Percentiles rank a stretch among this genome's conserved stretches.
Evolutionary conservation across 345 rosid species (phyloP).

Genomic region (Lepidium didymum): DNA sequence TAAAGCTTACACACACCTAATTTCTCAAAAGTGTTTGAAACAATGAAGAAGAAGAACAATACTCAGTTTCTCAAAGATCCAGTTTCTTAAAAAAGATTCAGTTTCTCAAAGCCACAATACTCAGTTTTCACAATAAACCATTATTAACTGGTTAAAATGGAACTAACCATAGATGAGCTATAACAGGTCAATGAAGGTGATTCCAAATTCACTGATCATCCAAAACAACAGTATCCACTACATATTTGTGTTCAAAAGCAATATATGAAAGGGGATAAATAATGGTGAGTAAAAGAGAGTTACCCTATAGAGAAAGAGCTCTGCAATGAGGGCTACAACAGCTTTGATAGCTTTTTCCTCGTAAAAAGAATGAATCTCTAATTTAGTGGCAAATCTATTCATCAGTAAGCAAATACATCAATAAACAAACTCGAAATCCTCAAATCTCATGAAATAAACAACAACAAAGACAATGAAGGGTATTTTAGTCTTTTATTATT

Average conservation of each 20-base stretch:
- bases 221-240: neutral
- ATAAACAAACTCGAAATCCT: no score
- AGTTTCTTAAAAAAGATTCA: neutral
- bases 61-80: no score
- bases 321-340: constrained; percentile 85
- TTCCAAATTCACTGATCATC: neutral
- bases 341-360: constrained; percentile 95
- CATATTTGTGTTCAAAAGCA: neutral
- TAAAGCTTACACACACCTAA: no score
- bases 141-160: neutral
- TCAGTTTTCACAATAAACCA: neutral
- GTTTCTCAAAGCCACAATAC: neutral
- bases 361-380: constrained; percentile 74
- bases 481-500: no score
- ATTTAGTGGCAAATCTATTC: constrained; percentile 45
- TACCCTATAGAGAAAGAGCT: constrained; percentile 78
- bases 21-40: no score
- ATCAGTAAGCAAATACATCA: no score
- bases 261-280: neutral
- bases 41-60: no score
- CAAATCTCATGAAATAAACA: no score
- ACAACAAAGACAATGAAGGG: no score
- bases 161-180: neutral
- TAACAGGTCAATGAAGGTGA: neutral
- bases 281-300: neutral